Evolutionary conservation across 2,329 filamentous ascomycete species (phyloP).

Genomic region (Fusarium compactum): DNA sequence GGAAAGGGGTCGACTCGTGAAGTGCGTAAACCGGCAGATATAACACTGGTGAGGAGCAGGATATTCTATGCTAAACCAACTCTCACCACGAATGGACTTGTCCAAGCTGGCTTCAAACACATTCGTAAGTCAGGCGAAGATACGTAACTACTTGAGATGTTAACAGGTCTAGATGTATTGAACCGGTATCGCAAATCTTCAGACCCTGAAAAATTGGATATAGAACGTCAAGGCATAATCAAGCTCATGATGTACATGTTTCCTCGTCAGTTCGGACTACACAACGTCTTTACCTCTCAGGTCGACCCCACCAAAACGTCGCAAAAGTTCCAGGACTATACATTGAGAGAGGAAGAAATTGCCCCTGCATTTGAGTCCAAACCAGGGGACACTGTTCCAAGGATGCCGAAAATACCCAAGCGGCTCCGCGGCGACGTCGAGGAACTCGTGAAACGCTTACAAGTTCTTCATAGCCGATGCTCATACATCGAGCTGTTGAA

Average conservation of each 20-base stretch:
- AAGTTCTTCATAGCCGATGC: constrained; percentile 78
- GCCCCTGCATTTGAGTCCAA: constrained; percentile 43
- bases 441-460: constrained; percentile 74
- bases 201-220: background rate
- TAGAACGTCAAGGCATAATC: constrained; percentile 63
- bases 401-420: constrained; percentile 65
- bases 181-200: constrained; percentile 70
- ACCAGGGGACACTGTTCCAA: constrained; percentile 12
- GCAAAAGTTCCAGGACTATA: constrained; percentile 86
- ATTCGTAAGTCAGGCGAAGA: constrained; percentile 72
- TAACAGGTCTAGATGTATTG: constrained; percentile 74
- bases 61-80: constrained; percentile 87
- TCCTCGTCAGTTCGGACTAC: constrained; percentile 87
- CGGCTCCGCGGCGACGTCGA: constrained; percentile 73
- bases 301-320: constrained; percentile 74
- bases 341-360: constrained; percentile 86
- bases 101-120: constrained; percentile 81
- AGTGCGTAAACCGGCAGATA: constrained; percentile 63
- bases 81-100: constrained; percentile 73
- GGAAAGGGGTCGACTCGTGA: background rate
- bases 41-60: constrained; percentile 81
- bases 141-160: background rate
- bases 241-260: constrained; percentile 94
- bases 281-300: constrained; percentile 88
- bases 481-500: constrained; percentile 82